Base-by-base conservation (phyloP, 192 early-diverging fungal genomes). In the Rhizoclosmatium sp. region DNA sequence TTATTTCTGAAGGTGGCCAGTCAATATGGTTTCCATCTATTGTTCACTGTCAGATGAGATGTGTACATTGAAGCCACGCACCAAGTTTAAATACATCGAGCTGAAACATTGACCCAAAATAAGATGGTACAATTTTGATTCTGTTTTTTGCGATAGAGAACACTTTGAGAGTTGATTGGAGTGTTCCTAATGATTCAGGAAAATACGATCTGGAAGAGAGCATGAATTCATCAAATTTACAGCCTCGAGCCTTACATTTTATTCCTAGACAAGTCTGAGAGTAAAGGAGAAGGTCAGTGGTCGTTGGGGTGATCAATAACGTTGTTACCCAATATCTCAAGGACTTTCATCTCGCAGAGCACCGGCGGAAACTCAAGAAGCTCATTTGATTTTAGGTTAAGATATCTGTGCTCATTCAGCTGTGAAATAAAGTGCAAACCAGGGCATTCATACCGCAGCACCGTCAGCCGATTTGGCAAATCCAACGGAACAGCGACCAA, bases 1-100 rank as follows among this genome's bases (percentile, higher is more conserved):
- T 71, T 14, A 71, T 40, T 2, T 71, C 70, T 51, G 48, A 5
- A 10, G 70, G 70, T 4, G 70, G 70, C 70, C 70, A 71, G 51
- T 71, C 48, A 58, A 71, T 21, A 10, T 47, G 70, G 56, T 71
- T 71, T 58, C 70, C 70, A 23, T 71, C 70, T 69, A 31, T 40
- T 47, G 5, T 47, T 47, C 3, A 16, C 10, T 39, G 61, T 64
- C 10, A 21, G 7, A 21, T 39, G 21, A 41, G 23, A 19, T 5
- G 21, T 5, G 9, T 9, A 64, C 21, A 39, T n/a, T 3, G 45
- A 48, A 41, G 12, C 9, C 31, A 69, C 14, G 47, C 47, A 14
- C 42, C 21, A 39, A 71, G 31, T 58, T 71, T 71, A 51, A 71
- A 44, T 19, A 71, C 56, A 16, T 71, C 39, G 9, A 71, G 70